Conservation (phyloP, 1,284 basidiomycete species). For the Hymenochaete sp. region DNA sequence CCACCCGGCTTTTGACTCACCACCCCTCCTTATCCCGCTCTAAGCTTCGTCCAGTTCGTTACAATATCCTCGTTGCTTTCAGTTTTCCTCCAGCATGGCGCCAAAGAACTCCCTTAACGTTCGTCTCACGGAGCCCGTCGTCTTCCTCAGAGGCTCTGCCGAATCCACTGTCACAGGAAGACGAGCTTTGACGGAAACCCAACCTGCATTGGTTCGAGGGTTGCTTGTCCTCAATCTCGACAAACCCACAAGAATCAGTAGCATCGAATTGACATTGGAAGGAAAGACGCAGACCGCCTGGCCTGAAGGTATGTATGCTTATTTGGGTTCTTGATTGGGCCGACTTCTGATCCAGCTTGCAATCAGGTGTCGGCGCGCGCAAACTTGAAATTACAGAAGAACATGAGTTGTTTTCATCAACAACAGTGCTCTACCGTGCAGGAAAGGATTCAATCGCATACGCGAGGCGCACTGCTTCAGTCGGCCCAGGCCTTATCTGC, state of each 20-base stretch:
- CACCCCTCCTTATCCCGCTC: no score
- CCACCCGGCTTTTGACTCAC: no score
- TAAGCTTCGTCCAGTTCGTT: no score
- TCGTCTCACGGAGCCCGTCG: conserved; percentile 73
- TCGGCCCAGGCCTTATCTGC: conserved; percentile 61
- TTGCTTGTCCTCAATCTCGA: conserved; percentile 72
- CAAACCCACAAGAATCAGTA: conserved; percentile 82
- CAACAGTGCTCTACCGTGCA: conserved; percentile 68
- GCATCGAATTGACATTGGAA: conserved; percentile 73
- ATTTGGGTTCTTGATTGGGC: no score
- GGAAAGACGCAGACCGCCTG: conserved; percentile 63
- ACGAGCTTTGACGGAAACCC: conserved; percentile 36
- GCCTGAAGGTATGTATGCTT: conserved; percentile 68
- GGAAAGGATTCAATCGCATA: conserved; percentile 23
- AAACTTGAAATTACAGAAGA: conserved; percentile 78
- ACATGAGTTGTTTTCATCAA: conserved; percentile 66
- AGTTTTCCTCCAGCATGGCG: no score
- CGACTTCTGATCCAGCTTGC: no score
- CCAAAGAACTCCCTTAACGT: conserved; percentile 44
- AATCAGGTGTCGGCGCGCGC: conserved; percentile 66
- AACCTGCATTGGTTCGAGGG: conserved; percentile 81
- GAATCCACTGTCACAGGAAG: conserved; percentile 35
- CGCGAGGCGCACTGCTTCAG: conserved; percentile 58
- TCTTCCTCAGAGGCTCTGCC: conserved; percentile 59
- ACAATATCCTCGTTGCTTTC: no score